These are phyloP conservation scores for Mrakia frigida DNA, from an alignment of 768 basidiomycete species.

Conservation along the genomic window DNA sequence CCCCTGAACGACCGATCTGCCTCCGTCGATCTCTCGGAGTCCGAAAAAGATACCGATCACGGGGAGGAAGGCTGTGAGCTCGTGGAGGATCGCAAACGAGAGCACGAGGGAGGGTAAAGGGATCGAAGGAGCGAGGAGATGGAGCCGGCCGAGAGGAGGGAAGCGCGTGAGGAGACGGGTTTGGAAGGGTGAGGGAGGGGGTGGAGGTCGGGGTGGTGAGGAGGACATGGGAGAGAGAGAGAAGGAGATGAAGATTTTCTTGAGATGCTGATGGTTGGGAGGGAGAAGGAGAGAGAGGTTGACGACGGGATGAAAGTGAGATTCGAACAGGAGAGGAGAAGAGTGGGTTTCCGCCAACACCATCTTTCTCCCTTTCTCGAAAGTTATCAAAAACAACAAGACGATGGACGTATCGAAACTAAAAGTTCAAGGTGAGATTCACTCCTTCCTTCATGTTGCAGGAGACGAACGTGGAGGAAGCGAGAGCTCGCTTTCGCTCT, in stretches of 20 bases:
- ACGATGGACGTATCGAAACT: constrained; percentile 20
- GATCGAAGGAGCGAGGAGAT: constrained; percentile 41
- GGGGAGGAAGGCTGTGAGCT: constrained; percentile 73
- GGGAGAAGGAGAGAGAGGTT: not conserved
- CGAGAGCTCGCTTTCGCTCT: not conserved
- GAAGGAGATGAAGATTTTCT: not conserved
- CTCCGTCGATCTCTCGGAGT: constrained; percentile 62
- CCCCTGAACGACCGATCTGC: constrained; percentile 56
- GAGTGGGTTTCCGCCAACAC: not conserved
- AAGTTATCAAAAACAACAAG: too few species aligned
- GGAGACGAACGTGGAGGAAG: not conserved
- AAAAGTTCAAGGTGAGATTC: constrained; percentile 5
- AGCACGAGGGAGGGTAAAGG: constrained; percentile 69
- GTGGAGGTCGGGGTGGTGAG: not conserved
- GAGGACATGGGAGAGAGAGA: not conserved
- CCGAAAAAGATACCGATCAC: constrained; percentile 68
- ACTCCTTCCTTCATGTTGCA: not conserved
- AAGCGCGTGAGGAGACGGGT: constrained; percentile 23
- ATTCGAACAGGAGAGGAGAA: not conserved
- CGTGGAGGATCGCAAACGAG: constrained; percentile 79
- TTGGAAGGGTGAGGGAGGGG: constrained; percentile 22
- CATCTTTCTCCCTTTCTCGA: not conserved
- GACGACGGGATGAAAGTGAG: not conserved
- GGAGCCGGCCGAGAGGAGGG: constrained; percentile 17
- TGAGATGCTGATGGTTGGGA: not conserved